Evolutionary conservation across 2,329 filamentous ascomycete genomes (phyloP), one percentile per base, ranked within the genome.

Genomic region (Penicillium sp.): DNA sequence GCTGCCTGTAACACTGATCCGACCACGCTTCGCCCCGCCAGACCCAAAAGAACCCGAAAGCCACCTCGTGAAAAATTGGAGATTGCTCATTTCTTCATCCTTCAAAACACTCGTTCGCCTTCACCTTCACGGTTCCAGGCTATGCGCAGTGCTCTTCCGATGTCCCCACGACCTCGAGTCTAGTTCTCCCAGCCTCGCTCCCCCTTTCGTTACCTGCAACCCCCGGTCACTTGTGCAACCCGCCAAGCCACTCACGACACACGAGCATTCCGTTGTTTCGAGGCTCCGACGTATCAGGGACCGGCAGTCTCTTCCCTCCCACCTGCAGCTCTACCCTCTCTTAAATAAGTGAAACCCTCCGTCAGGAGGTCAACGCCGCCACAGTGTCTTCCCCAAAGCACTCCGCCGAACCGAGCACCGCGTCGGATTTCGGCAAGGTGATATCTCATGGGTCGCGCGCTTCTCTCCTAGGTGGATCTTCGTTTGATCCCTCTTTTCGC

Each of bases 401-500:
- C 58, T 48, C 60, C 52, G 63, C 63, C 60, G 66, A 68, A 49
- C 56, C 65, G 45, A 68, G 72, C 73, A 75, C 73, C 73, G 66
- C 66, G 46, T 62, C 67, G 73, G 74, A 69, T 52, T 67, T 73
- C 65, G 68, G 65, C 77, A 84, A 83, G 75, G 82, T 82, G 81
- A 75, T 73, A 71, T 78, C 77, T 65, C 81, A 84, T 77, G 78
- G 80, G 69, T 78, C 80, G 53, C 79, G 81, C 67, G 72, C 80
- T 69, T 85, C 82, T 76, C 81, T 86, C 68, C 76, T 86, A 64
- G 82, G 82, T 75, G 82, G 82, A 75, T 81, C 80, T 64, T 79
- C 81, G 49, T 77, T 81, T 47, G 78, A 82, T 67, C 77, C 78
- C 40, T 73, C 78, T 58, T 80, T 79, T 68, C 73, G 78, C 53